Percentiles rank a stretch among this genome's conserved stretches.
These are phyloP conservation scores for Lindgomyces ingoldianus DNA, from an alignment of 495 filamentous ascomycete genomes.

Conservation along the genomic window DNA sequence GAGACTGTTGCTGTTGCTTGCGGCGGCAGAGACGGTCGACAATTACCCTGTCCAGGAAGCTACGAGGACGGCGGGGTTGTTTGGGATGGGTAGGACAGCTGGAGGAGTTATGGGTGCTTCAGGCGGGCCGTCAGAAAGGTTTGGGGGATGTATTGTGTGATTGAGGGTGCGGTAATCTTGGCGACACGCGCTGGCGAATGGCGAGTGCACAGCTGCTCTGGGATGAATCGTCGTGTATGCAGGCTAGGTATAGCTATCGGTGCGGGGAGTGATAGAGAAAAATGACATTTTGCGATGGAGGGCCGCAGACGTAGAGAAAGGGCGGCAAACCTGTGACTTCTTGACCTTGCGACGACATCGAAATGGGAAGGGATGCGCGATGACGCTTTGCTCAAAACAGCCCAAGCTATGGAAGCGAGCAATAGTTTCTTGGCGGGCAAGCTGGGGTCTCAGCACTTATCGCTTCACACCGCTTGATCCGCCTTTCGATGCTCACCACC, in stretches of 20 bases:
- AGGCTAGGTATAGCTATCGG: constrained; percentile 6
- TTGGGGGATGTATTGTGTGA: background rate
- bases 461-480: constrained; percentile 14
- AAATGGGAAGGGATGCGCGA: constrained; percentile 21
- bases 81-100: background rate
- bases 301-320: background rate
- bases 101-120: background rate
- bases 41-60: constrained; percentile 12
- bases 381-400: no score
- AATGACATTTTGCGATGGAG: constrained; percentile 1
- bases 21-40: background rate
- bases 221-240: constrained; percentile 8
- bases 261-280: background rate
- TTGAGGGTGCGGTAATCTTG: background rate
- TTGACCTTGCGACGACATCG: constrained; percentile 2
- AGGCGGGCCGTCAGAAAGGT: background rate
- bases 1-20: background rate
- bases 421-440: background rate
- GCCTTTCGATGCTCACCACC: background rate
- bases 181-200: constrained; percentile 9
- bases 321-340: background rate
- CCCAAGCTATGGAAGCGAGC: background rate
- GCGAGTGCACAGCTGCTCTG: constrained; percentile 2
- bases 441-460: background rate
- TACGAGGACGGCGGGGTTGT: constrained; percentile 9